phyloP scores from a whole-genome alignment of 2,329 filamentous ascomycete genomes.

The Cytospora piceicola region DNA sequence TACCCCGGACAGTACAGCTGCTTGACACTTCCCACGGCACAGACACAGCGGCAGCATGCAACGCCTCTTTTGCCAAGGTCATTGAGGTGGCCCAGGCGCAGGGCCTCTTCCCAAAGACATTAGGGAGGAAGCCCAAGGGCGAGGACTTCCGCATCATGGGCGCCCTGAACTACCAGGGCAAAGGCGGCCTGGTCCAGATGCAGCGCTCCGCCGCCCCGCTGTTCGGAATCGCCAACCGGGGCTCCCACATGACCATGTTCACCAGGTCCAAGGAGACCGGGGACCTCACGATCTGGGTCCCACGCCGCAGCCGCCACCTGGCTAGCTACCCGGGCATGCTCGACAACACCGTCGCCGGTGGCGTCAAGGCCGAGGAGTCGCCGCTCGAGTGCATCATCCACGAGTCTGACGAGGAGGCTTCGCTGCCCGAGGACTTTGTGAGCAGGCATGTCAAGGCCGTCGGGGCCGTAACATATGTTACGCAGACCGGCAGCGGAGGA shows the following conservation, averaged over 20 bases:
- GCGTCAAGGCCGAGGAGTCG: slow-evolving; percentile 64
- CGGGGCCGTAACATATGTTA: slow-evolving; percentile 70
- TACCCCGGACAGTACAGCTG: slow-evolving; percentile 39
- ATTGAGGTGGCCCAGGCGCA: slow-evolving; percentile 45
- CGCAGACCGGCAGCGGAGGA: slow-evolving; percentile 62
- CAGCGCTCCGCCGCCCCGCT: slow-evolving; percentile 57
- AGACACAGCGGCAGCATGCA: slow-evolving; percentile 39
- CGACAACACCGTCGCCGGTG: slow-evolving; percentile 76
- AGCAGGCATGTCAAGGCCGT: slow-evolving; percentile 52
- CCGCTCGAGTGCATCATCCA: slow-evolving; percentile 69
- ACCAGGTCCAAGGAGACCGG: slow-evolving; percentile 44
- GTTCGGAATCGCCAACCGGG: slow-evolving; percentile 66
- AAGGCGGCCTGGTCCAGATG: slow-evolving; percentile 31
- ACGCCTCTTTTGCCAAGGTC: slow-evolving; percentile 44
- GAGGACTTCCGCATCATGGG: slow-evolving; percentile 43
- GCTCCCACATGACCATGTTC: slow-evolving; percentile 66
- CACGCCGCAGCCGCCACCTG: slow-evolving; percentile 64
- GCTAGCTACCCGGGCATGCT: slow-evolving; percentile 72
- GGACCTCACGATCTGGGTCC: slow-evolving; percentile 68
- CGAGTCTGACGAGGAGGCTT: slow-evolving; percentile 73
- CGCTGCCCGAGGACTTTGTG: slow-evolving; percentile 63
- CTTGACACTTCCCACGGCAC: slow-evolving; percentile 36
- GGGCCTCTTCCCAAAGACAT: slow-evolving; percentile 44
- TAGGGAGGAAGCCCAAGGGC: slow-evolving; percentile 36
- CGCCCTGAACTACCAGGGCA: slow-evolving; percentile 29